Evolutionary conservation across 78 protist species (phyloP), one percentile per base, ranked within the genome.

Genomic region (Isochrysis galbana): DNA sequence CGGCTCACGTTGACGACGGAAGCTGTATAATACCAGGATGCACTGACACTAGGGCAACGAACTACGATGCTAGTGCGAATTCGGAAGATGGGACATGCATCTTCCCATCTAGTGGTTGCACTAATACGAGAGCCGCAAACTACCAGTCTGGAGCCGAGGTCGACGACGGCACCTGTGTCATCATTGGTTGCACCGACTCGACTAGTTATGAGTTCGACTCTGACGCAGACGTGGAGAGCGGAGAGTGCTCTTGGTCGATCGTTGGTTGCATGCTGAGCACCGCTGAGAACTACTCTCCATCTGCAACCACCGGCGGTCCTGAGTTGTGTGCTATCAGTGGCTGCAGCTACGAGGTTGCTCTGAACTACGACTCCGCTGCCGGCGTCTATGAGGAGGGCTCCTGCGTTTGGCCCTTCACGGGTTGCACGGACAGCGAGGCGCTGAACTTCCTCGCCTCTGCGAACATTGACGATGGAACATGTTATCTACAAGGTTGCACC

Each of bases 291-390:
- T 82, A 45, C 61, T 1, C 23, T 14, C 26, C 89, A 2, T 34
- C 89, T 11, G 89, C 89, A 19, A 82, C 45, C 39, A 38, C 14
- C 22, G 51, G 38, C 89, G 67, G 29, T 11, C 51, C 61, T 26
- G 3, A 1, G 38, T 19, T 25, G n/a, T 74, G 83, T 44, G 45
- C 1, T 11, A 1, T 38, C 25, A 4, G 7, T 11, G 90, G 90
- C 90, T 84, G 90, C 90, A 84, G 45, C 29, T n/a, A 48, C 70
- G 34, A 61, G 25, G 3, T 29, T 42, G 90, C 90, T 45, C 23
- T 84, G 45, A 84, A 84, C 70, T 84, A 29, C 22, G 90, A 48
- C 70, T 22, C 44, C 29, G 45, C 14, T 44, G 83, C 83, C 45
- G 23, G 10, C 45, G n/a, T 17, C n/a, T 3, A 51, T 14, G 14